Base-by-base conservation (phyloP, 768 basidiomycete species). In the Lentinula aciculospora region DNA sequence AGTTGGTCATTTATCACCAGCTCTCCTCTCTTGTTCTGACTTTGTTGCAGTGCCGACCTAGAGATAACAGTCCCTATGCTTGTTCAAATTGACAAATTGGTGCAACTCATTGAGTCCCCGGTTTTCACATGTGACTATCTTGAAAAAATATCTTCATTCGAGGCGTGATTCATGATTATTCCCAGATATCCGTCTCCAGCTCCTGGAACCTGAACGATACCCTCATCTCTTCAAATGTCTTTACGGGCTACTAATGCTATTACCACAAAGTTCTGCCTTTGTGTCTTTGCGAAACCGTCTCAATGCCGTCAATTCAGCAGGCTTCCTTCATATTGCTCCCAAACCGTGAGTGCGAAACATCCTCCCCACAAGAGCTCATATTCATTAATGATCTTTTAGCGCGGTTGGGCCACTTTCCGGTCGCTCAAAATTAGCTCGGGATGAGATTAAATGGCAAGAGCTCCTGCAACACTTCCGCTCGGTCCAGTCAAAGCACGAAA, bases 391-490 rank as follows among this genome's bases (percentile, higher is more conserved):
- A 39, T 3, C 17, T 25, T n/a, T 9, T 60, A 72, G 72, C 19
- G 55, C 69, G 10, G 61, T 73, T 4, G 69, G 69, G n/a, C 57
- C 73, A 58, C 66, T 74, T 47, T 67, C 85, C 2, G 76, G 84
- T 19, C 83, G 93, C 23, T 88, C 92, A 3, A 96, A 96, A 69
- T 66, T 86, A 0, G 76, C 83, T 29, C 82, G 90, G 25, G 94
- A 92, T 42, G 94, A 97, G 54, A 97, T 99, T 68, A 98, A 97
- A 68, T 99, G 97, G 97, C 86, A 88, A 66, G 97, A 98, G 60
- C 80, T 99, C 0, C 81, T 98, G 9, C 79, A 81, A 3, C 97
- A 99, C 69, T 99, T 99, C 77, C 86, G 95, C 17, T 75, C 82
- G 0, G 85, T 97, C 1, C 97, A 99, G 71, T 78, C 81, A 32